Evolutionary conservation across 1,284 basidiomycete species (phyloP).

Genomic region (Apiotrichum brassicae): DNA sequence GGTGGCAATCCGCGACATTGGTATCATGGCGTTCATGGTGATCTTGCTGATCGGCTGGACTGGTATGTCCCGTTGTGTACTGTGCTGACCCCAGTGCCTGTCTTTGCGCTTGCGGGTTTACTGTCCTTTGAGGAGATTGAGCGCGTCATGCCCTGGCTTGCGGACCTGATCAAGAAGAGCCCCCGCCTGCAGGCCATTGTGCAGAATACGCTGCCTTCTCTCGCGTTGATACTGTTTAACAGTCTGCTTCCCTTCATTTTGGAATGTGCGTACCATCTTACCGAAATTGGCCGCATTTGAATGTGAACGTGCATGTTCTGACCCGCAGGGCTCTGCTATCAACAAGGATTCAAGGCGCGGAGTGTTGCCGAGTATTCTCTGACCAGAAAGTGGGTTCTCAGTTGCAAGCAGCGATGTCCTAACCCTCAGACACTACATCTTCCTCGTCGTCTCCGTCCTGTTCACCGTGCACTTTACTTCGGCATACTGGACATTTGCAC

Average conservation of each 20-base stretch:
- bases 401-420: not conserved
- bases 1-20: slow-evolving; percentile 58
- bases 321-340: slow-evolving; percentile 67
- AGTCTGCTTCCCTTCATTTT: slow-evolving; percentile 81
- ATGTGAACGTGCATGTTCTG: slow-evolving; percentile 9
- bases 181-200: slow-evolving; percentile 76
- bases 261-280: slow-evolving; percentile 70
- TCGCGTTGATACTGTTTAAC: slow-evolving; percentile 86
- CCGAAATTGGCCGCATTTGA: too few relatives aligned
- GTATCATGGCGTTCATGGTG: slow-evolving; percentile 63
- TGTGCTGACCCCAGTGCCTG: slow-evolving; percentile 55
- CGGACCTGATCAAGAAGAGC: slow-evolving; percentile 66
- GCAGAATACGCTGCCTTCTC: slow-evolving; percentile 83
- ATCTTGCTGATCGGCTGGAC: slow-evolving; percentile 77
- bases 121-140: slow-evolving; percentile 89
- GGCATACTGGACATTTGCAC: slow-evolving; percentile 81
- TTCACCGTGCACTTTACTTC: slow-evolving; percentile 90
- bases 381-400: slow-evolving; percentile 78
- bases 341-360: slow-evolving; percentile 79
- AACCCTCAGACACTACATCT: slow-evolving; percentile 73
- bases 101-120: slow-evolving; percentile 73
- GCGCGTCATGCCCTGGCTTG: slow-evolving; percentile 76
- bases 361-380: slow-evolving; percentile 91
- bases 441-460: slow-evolving; percentile 87
- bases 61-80: slow-evolving; percentile 25